Evolutionary conservation across 768 basidiomycete genomes (phyloP).

Genomic region (Amanita inopinata): DNA sequence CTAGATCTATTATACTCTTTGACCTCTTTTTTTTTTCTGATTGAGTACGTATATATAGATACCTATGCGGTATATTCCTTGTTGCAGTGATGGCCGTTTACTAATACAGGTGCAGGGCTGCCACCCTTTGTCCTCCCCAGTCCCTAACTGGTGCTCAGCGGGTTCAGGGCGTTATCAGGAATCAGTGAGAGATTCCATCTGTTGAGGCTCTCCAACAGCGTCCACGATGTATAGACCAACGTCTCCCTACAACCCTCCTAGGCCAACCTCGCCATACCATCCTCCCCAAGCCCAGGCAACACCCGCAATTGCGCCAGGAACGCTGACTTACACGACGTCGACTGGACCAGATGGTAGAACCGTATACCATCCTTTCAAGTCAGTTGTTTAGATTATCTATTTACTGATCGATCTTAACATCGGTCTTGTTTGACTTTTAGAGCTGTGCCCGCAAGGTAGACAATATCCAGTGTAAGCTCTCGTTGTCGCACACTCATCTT

Average conservation of each 20-base stretch:
- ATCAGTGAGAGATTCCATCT: too few relatives aligned
- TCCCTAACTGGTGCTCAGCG: too few relatives aligned
- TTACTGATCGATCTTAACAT: constrained; percentile 12
- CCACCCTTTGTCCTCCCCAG: too few relatives aligned
- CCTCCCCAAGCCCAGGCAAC: constrained; percentile 14
- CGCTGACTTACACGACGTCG: constrained; percentile 65
- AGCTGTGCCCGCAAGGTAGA: constrained; percentile 66
- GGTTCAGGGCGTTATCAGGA: too few relatives aligned
- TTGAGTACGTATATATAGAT: constrained; percentile 3
- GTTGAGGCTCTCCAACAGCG: too few relatives aligned
- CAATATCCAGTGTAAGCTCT: too few relatives aligned
- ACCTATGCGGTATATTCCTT: background rate
- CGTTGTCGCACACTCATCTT: too few relatives aligned
- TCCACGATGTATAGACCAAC: constrained; percentile 23
- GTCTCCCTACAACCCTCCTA: constrained; percentile 21
- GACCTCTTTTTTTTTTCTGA: background rate
- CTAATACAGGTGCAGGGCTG: background rate
- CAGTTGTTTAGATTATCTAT: constrained; percentile 10
- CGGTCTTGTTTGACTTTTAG: constrained; percentile 25
- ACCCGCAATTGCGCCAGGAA: constrained; percentile 44
- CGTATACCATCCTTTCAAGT: constrained; percentile 72
- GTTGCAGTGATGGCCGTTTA: background rate
- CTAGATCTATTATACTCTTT: constrained; percentile 2
- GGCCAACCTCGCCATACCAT: constrained; percentile 17
- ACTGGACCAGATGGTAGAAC: constrained; percentile 50